Conservation (phyloP, 1,284 basidiomycete genomes). For the Microbotryum scabiosae region DNA sequence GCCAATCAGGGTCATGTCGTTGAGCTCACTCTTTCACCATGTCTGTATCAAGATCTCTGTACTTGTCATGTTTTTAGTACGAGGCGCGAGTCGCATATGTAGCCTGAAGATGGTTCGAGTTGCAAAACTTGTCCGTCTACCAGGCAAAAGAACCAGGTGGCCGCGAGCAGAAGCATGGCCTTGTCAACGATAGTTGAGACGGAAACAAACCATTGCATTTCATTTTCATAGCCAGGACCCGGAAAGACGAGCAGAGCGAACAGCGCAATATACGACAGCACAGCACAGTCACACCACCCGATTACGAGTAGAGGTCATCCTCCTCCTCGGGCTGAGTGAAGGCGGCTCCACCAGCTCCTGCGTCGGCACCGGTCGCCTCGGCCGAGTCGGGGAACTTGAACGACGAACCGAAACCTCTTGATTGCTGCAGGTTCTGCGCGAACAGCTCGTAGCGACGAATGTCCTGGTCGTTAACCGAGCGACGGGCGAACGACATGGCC, state of each 20-base stretch:
- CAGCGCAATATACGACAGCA: not conserved
- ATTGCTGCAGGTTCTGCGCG: constrained; percentile 56
- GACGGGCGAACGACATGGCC: constrained; percentile 70
- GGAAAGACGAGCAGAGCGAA: too few species aligned
- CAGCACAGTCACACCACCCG: not conserved
- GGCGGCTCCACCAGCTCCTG: constrained; percentile 52
- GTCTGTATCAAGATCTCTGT: too few species aligned
- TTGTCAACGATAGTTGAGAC: not conserved
- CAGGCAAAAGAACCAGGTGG: too few species aligned
- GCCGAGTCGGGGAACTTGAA: constrained; percentile 92
- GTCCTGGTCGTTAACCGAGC: constrained; percentile 49
- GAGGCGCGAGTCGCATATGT: too few species aligned
- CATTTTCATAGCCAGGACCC: too few species aligned
- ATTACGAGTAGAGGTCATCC: constrained; percentile 62
- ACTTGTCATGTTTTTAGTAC: too few species aligned
- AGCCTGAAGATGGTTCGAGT: too few species aligned
- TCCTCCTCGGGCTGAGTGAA: constrained; percentile 70
- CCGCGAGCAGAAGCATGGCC: too few species aligned
- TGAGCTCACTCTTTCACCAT: too few species aligned
- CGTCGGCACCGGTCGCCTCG: constrained; percentile 46
- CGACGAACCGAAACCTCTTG: constrained; percentile 60
- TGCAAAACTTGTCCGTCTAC: too few species aligned
- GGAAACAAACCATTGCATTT: not conserved
- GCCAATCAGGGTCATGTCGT: too few species aligned
- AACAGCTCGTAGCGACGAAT: constrained; percentile 93